Evolutionary conservation across 1,284 basidiomycete genomes (phyloP).

Genomic region (Xerocomus minutiporus): DNA sequence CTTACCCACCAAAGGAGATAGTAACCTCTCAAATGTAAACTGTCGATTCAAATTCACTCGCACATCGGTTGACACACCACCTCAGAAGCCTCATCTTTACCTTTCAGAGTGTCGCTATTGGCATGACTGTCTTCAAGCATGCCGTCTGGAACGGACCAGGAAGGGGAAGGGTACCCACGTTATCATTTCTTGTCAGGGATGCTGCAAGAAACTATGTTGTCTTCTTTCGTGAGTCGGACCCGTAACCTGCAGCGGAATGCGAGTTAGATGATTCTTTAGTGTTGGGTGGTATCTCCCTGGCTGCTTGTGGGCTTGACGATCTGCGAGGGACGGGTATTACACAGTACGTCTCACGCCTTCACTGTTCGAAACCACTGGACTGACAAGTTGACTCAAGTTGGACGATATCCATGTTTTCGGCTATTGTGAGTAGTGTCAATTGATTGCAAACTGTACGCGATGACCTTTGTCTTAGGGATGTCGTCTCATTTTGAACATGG

Average conservation of each 20-base stretch:
- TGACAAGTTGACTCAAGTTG: conserved; percentile 11
- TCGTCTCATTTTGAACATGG: conserved; percentile 18
- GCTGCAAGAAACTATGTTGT: conserved; percentile 7
- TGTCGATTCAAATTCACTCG: background rate
- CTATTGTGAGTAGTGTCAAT: conserved; percentile 8
- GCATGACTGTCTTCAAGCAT: conserved; percentile 13
- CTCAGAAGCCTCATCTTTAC: conserved; percentile 2
- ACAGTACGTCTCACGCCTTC: conserved; percentile 8
- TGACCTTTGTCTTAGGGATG: conserved; percentile 12
- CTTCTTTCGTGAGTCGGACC: conserved; percentile 15
- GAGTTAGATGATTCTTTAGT: conserved; percentile 3
- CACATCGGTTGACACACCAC: background rate
- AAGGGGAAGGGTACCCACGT: conserved; percentile 14
- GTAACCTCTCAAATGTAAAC: background rate
- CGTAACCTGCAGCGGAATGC: background rate
- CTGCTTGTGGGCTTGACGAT: conserved; percentile 6
- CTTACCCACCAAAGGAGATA: background rate
- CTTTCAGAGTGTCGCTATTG: conserved; percentile 9
- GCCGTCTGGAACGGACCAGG: background rate
- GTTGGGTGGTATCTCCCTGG: background rate
- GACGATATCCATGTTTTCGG: conserved; percentile 11
- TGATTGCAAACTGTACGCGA: background rate
- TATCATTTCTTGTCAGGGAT: conserved; percentile 21
- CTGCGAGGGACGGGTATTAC: background rate
- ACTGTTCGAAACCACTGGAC: background rate